Evolutionary conservation across 306 rosid species (phyloP).

Genomic region (Biancaea sappan): DNA sequence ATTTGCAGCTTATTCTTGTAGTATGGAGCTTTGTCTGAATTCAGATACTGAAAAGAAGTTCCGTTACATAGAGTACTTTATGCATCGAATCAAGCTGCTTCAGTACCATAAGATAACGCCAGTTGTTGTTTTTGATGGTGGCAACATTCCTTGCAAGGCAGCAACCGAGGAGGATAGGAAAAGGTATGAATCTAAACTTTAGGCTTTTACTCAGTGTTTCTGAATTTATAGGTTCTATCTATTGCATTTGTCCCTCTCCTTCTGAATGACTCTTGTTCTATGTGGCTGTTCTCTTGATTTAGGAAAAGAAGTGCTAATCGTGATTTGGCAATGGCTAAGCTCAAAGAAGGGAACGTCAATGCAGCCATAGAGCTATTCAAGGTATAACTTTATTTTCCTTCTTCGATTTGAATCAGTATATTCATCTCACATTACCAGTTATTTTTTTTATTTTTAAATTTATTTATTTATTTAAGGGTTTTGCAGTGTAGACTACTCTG

Average conservation of each 20-base stretch:
- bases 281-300: slow-evolving; percentile 28
- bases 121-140: slow-evolving; percentile 56
- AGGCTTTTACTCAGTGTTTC: background rate
- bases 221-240: background rate
- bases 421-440: background rate
- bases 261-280: background rate
- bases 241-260: background rate
- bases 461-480: background rate
- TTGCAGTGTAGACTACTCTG: background rate
- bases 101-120: slow-evolving; percentile 48
- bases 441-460: too few relatives aligned
- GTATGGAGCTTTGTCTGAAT: slow-evolving; percentile 87
- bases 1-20: slow-evolving; percentile 87
- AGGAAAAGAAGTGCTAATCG: slow-evolving; percentile 64
- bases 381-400: slow-evolving; percentile 44
- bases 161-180: slow-evolving; percentile 51
- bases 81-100: slow-evolving; percentile 56
- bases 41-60: slow-evolving; percentile 62
- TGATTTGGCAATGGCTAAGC: slow-evolving; percentile 76
- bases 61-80: slow-evolving; percentile 78
- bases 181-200: slow-evolving; percentile 23
- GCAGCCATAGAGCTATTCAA: slow-evolving; percentile 86
- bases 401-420: background rate
- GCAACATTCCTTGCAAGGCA: slow-evolving; percentile 52
- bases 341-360: slow-evolving; percentile 70